Conservation (phyloP, 768 basidiomycete genomes). For the Mycena rosella region DNA sequence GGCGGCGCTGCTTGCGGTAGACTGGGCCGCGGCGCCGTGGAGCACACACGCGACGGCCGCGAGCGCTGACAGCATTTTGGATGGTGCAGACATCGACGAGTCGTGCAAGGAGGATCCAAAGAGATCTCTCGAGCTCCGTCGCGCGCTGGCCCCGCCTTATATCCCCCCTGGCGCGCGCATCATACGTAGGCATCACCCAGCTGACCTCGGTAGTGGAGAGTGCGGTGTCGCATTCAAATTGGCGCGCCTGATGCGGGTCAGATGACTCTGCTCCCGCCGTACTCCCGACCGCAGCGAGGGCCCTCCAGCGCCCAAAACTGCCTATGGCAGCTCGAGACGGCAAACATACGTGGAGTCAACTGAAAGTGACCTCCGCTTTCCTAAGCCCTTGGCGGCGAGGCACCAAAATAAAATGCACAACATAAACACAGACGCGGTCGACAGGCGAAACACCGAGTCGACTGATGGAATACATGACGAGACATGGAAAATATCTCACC, state of each 20-base stretch:
- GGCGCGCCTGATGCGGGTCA: not conserved
- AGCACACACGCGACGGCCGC: constrained; percentile 18
- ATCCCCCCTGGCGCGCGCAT: constrained; percentile 7
- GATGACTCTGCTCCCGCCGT: not conserved
- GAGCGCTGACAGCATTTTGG: constrained; percentile 25
- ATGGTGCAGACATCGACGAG: constrained; percentile 1
- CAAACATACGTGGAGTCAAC: too few species aligned
- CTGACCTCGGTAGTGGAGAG: not conserved
- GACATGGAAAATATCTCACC: too few species aligned
- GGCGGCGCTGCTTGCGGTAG: not conserved
- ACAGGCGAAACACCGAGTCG: too few species aligned
- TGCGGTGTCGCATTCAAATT: not conserved
- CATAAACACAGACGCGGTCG: too few species aligned
- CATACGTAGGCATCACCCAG: not conserved
- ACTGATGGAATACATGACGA: too few species aligned
- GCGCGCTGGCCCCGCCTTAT: constrained; percentile 9
- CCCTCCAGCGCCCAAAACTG: too few species aligned
- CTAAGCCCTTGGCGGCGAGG: too few species aligned
- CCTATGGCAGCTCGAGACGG: too few species aligned
- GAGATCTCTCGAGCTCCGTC: constrained; percentile 18
- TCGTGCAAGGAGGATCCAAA: constrained; percentile 2
- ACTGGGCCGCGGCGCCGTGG: constrained; percentile 15
- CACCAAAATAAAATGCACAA: too few species aligned
- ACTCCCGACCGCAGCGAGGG: not conserved
- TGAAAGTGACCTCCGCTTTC: too few species aligned